Base-by-base conservation (phyloP, 257 asterid genomes). In the Penstemon barbatus region DNA sequence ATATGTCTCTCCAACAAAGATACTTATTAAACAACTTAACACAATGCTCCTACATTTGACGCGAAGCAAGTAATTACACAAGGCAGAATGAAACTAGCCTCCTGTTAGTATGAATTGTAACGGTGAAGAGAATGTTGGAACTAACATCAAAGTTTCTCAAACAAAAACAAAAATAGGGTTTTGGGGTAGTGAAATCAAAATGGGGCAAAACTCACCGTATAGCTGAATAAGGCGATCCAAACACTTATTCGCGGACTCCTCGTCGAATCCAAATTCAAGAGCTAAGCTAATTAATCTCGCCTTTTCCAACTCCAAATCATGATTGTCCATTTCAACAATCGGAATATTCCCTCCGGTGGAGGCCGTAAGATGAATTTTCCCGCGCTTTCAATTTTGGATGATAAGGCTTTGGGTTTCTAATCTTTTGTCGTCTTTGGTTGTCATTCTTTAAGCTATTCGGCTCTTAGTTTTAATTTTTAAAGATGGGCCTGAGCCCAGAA, bases 221-320 rank as follows among this genome's bases (percentile, higher is more conserved):
- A 90, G 92, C 13, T 84, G 71, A 73, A 87, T 75, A 52, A 93
- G 88, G 61, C 95, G 89, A 73, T 85, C 87, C 77, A 93, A 79
- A 71, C 96, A 81, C 74, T 72, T 78, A 9, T 33, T 73, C 25
- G 96, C 91, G 44, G 95, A 78, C 15, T 79, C 87, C 74, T 83
- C 88, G 11, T 90, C 96, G 68, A 93, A 93, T 40, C 99, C 97
- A 38, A 84, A 83, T 6, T 90, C 97, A 15, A 88, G 76, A 72
- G 99, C 96, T 76, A 90, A 79, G 81, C 96, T 90, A 39, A 90
- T 78, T 75, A 93, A 65, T 73, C 78, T 85, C 58, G 84, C 77
- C 76, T 86, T 90, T 76, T 93, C 97, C 67, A 90, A 36, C 83
- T 88, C 94, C 74, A 92, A 69, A 71, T 87, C 93, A 5, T 70